Evolutionary conservation across 1,284 basidiomycete species (phyloP).

Genomic region (Exobasidium rhododendri): DNA sequence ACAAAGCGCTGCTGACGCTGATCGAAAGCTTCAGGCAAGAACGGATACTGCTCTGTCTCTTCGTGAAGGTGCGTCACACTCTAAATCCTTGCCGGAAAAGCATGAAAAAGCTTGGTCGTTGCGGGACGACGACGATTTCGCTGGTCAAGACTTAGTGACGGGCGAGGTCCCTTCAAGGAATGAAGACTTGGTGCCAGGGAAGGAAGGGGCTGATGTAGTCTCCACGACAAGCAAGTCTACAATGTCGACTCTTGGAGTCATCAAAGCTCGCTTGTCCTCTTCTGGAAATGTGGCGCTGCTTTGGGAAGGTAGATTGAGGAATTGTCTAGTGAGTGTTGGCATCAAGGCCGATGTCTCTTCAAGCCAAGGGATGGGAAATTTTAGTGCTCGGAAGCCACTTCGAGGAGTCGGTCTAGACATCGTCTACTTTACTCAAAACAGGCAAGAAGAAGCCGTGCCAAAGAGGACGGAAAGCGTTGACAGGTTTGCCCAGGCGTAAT

Average conservation of each 20-base stretch:
- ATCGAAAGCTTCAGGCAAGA: neutral
- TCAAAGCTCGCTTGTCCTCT: conserved; percentile 84
- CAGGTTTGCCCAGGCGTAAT: neutral
- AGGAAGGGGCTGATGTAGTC: neutral
- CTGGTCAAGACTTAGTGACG: neutral
- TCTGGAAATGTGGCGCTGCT: conserved; percentile 71
- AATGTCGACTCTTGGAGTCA: conserved; percentile 62
- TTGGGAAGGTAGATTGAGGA: conserved; percentile 88
- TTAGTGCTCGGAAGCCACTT: conserved; percentile 51
- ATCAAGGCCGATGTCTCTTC: conserved; percentile 79
- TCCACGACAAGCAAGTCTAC: neutral
- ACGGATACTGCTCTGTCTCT: conserved; percentile 12
- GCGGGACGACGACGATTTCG: neutral
- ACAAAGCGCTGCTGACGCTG: neutral
- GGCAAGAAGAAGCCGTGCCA: neutral
- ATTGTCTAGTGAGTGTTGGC: conserved; percentile 82
- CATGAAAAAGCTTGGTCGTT: neutral
- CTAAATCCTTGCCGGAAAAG: neutral
- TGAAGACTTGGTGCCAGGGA: neutral
- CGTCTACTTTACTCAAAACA: conserved; percentile 67
- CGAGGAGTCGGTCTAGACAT: conserved; percentile 82
- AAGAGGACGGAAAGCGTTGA: neutral
- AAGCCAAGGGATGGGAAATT: neutral
- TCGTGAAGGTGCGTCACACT: conserved; percentile 12
- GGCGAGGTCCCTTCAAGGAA: neutral